Evolutionary conservation across 352 stramenopile species (phyloP).

Genomic region (Pythium phragmiticola): DNA sequence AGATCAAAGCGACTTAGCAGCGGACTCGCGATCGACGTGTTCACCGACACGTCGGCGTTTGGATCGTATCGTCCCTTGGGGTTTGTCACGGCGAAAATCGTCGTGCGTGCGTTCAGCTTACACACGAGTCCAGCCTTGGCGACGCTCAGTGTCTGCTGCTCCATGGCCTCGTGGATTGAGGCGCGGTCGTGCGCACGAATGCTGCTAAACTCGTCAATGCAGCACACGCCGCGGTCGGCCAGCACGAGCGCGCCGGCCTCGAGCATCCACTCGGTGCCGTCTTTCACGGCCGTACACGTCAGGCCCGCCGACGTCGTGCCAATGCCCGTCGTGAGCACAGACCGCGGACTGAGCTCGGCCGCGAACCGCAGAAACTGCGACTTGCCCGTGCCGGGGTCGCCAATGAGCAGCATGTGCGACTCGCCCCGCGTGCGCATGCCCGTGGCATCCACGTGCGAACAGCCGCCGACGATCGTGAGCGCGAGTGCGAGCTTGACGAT

Average conservation of each 20-base stretch:
- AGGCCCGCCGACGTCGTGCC: conserved; percentile 95
- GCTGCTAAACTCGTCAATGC: conserved; percentile 97
- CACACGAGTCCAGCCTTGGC: conserved; percentile 97
- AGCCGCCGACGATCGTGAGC: conserved; percentile 92
- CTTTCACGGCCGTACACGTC: conserved; percentile 96
- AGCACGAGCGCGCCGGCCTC: conserved; percentile 95
- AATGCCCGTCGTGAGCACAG: conserved; percentile 95
- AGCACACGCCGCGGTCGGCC: conserved; percentile 91
- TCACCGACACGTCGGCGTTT: conserved; percentile 88
- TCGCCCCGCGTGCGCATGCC: conserved; percentile 82
- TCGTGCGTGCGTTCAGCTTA: conserved; percentile 94
- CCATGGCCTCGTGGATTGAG: conserved; percentile 97
- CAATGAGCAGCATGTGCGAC: conserved; percentile 85
- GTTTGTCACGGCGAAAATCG: conserved; percentile 96
- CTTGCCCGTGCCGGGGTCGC: conserved; percentile 85
- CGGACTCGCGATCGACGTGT: conserved; percentile 94
- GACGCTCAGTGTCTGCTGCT: conserved; percentile 97
- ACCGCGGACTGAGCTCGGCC: conserved; percentile 91
- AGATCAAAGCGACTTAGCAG: conserved; percentile 98
- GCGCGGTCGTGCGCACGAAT: conserved; percentile 93
- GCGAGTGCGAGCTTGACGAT: conserved; percentile 92
- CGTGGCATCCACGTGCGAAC: conserved; percentile 61
- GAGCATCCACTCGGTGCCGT: conserved; percentile 95
- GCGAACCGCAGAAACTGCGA: conserved; percentile 97
- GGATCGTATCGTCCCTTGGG: conserved; percentile 88